phyloP scores from a whole-genome alignment of 2,329 filamentous ascomycete species.

The Aspergillus phoenicis region DNA sequence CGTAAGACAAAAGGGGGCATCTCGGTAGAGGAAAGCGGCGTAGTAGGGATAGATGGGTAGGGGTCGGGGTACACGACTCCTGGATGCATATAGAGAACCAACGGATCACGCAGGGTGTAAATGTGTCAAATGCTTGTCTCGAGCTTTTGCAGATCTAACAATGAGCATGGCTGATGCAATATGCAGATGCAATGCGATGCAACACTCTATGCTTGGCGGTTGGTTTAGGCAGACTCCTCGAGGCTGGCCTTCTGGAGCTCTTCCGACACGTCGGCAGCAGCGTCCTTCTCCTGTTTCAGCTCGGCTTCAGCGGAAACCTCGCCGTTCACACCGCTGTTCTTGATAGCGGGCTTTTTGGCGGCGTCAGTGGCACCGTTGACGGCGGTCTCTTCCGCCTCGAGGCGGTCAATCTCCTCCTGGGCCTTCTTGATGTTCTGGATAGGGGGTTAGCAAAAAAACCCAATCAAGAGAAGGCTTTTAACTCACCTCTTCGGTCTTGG shows the following conservation, averaged over 20 bases:
- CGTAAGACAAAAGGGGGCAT: neutral
- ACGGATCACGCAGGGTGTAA: slow-evolving; percentile 17
- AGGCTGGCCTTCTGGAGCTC: slow-evolving; percentile 63
- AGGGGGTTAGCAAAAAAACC: slow-evolving; percentile 14
- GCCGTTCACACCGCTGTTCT: slow-evolving; percentile 57
- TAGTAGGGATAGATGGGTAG: neutral
- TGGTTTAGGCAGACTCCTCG: slow-evolving; percentile 54
- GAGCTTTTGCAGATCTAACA: slow-evolving; percentile 25
- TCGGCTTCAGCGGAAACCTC: slow-evolving; percentile 57
- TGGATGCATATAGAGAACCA: slow-evolving; percentile 20
- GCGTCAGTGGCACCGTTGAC: slow-evolving; percentile 50
- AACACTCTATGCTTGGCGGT: slow-evolving; percentile 16
- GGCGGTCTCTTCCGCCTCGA: slow-evolving; percentile 70
- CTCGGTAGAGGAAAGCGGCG: neutral
- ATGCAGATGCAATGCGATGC: slow-evolving; percentile 17
- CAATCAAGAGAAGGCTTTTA: neutral
- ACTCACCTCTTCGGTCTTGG: slow-evolving; percentile 86
- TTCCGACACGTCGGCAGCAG: slow-evolving; percentile 59
- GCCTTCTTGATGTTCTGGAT: slow-evolving; percentile 92
- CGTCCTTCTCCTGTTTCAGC: slow-evolving; percentile 60
- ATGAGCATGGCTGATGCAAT: slow-evolving; percentile 23
- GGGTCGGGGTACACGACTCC: neutral
- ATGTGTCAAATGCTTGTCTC: slow-evolving; percentile 28
- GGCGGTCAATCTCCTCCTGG: slow-evolving; percentile 88
- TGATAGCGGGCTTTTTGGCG: slow-evolving; percentile 56